Percentiles rank a stretch among this genome's conserved stretches.
Conservation (phyloP, 2,329 filamentous ascomycete species). For the Cordyceps fumosorosea region DNA sequence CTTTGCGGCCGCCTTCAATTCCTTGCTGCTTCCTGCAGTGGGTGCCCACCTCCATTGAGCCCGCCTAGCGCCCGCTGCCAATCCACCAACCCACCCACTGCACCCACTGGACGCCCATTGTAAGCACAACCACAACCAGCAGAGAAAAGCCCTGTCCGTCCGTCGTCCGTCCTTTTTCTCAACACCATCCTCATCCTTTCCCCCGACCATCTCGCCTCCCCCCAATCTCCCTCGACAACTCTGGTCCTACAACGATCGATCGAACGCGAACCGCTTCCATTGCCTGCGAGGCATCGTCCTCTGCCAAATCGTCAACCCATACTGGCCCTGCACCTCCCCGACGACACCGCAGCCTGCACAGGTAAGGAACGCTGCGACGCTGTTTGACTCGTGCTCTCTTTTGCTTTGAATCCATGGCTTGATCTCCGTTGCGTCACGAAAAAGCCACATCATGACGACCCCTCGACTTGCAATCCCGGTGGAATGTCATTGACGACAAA, state of each 20-base stretch:
- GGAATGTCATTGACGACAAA: background rate
- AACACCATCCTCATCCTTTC: background rate
- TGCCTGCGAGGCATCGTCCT: background rate
- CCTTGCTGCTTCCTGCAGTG: background rate
- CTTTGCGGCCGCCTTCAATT: background rate
- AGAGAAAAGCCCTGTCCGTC: background rate
- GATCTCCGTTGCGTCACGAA: background rate
- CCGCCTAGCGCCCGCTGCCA: background rate
- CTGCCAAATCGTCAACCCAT: background rate
- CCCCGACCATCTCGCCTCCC: background rate
- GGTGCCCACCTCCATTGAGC: background rate
- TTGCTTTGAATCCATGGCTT: background rate
- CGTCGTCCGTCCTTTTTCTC: background rate
- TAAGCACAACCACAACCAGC: background rate
- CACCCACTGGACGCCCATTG: background rate
- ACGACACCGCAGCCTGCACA: background rate
- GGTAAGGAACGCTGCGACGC: slow-evolving; percentile 5
- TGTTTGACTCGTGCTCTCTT: background rate
- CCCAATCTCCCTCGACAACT: background rate
- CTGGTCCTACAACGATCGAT: background rate
- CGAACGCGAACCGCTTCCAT: background rate
- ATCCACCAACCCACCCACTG: background rate
- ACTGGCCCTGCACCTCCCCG: background rate
- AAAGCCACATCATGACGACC: background rate
- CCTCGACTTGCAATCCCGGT: background rate